Base-by-base conservation (phyloP, 2,329 filamentous ascomycete genomes). In the Talaromyces sp. region DNA sequence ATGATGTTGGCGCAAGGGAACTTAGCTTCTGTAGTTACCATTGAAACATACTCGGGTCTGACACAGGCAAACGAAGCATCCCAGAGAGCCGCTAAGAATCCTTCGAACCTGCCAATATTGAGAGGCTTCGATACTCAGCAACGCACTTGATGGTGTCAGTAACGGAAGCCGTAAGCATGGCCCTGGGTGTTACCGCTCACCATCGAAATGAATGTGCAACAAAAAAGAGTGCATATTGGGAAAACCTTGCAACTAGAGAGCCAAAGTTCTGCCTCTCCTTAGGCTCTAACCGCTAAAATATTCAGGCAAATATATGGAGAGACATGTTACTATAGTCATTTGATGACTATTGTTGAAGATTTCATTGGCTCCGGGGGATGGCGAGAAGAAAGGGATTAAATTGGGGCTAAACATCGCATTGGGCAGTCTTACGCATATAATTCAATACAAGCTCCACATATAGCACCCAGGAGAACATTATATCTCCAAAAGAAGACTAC, bases 1-100 rank as follows among this genome's bases (percentile, higher is more conserved):
- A 89, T 89, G 60, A 92, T 86, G 21, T 85, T 88, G 73, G 84
- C 85, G 70, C 88, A 84, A 2, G 89, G 89, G 75, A 91, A 90
- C 75, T 90, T 86, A 0, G 88, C 87, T 74, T 91, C 88, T 53
- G 86, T 89, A 32, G 89, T 87, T 0, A 88, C 90, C 14, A 91
- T 86, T 76, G 88, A 88, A 55, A 90, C 86, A 19, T 90, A 79
- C 70, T 91, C 88, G 5, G 87, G 89, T 60, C 87, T 88, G 72
- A 87, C 35, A 38, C 14, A 38, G 6, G 35, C 35, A 66, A 91
- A 91, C 8, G 87, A 87, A 1, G 89, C 88, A 35, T 85, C 89
- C 67, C 89, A 84, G 55, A 91, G 82, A 60, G 84, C 85, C 9
- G 81, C 83, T 85, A 86, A 89, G 73, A 87, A 82, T 17, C 78